These are phyloP conservation scores for Penicillium cinerascens DNA, from an alignment of 495 filamentous ascomycete species.

Conservation along the genomic window DNA sequence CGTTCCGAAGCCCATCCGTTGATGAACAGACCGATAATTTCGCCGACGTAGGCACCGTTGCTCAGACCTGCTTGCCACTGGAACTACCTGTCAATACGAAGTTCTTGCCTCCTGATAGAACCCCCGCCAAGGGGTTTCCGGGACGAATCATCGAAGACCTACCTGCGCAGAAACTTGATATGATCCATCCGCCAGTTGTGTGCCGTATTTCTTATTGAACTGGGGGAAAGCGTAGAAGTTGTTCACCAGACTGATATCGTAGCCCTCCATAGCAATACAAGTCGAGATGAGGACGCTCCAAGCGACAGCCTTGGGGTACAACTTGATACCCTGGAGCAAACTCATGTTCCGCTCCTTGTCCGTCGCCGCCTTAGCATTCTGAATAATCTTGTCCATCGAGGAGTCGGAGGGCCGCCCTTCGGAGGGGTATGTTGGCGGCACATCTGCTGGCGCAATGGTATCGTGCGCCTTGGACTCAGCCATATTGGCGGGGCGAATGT, in stretches of 20 bases:
- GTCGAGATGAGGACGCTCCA: conserved; percentile 55
- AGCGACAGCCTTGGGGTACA: conserved; percentile 55
- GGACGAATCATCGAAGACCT: conserved; percentile 10
- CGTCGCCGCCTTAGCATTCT: conserved; percentile 43
- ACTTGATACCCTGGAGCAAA: conserved; percentile 40
- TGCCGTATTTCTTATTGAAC: conserved; percentile 71
- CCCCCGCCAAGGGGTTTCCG: background rate
- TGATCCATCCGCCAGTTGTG: conserved; percentile 47
- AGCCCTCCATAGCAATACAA: conserved; percentile 57
- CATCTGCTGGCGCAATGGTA: conserved; percentile 29
- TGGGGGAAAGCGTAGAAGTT: conserved; percentile 47
- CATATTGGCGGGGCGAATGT: conserved; percentile 30
- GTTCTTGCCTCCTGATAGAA: background rate
- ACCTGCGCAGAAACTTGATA: conserved; percentile 64
- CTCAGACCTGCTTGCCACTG: conserved; percentile 75
- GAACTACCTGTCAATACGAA: background rate
- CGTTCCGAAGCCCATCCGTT: conserved; percentile 74
- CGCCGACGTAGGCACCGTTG: conserved; percentile 62
- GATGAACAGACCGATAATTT: conserved; percentile 72
- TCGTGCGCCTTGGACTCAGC: conserved; percentile 22
- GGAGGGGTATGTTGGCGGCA: conserved; percentile 9
- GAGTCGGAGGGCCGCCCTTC: conserved; percentile 21
- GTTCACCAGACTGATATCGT: conserved; percentile 52
- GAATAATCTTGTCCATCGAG: conserved; percentile 35
- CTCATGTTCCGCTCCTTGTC: conserved; percentile 48